Percentiles rank a stretch among this genome's conserved stretches.
These are phyloP conservation scores for Rhynchosporium graminicola DNA, from an alignment of 2,329 filamentous ascomycete genomes.

Conservation along the genomic window DNA sequence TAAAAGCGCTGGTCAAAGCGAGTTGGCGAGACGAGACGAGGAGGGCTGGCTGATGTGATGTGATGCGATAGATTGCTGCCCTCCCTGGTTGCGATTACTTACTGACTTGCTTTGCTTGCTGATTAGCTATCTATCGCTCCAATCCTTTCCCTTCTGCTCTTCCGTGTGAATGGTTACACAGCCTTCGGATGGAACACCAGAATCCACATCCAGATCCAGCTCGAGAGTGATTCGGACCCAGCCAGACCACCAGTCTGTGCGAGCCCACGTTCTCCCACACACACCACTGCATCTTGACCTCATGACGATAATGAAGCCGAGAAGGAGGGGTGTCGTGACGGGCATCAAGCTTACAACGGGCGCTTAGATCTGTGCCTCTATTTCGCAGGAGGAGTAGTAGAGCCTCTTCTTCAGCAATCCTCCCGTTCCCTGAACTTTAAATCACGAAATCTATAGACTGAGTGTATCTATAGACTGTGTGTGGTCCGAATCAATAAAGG, in stretches of 20 bases:
- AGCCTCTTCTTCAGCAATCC: background rate
- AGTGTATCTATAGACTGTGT: too few species aligned
- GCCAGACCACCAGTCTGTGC: background rate
- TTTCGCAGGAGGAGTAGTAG: too few species aligned
- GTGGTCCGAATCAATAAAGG: too few species aligned
- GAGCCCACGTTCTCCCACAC: background rate
- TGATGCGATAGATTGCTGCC: background rate
- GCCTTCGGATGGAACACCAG: background rate
- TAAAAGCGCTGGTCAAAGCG: background rate
- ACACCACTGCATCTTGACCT: constrained; percentile 2
- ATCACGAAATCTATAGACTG: background rate
- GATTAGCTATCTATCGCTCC: background rate
- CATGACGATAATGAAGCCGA: constrained; percentile 13
- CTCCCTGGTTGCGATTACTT: background rate
- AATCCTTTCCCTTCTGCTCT: background rate
- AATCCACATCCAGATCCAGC: background rate
- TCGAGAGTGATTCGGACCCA: constrained; percentile 10
- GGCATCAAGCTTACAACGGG: background rate
- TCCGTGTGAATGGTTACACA: constrained; percentile 1
- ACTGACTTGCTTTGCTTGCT: background rate
- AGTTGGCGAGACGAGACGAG: background rate
- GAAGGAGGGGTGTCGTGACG: background rate
- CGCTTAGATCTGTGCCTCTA: constrained; percentile 9
- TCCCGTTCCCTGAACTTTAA: background rate
- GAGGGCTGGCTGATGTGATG: constrained; percentile 12